Conservation (phyloP, 2,329 filamentous ascomycete species). For the Aspergillaceae sp. region DNA sequence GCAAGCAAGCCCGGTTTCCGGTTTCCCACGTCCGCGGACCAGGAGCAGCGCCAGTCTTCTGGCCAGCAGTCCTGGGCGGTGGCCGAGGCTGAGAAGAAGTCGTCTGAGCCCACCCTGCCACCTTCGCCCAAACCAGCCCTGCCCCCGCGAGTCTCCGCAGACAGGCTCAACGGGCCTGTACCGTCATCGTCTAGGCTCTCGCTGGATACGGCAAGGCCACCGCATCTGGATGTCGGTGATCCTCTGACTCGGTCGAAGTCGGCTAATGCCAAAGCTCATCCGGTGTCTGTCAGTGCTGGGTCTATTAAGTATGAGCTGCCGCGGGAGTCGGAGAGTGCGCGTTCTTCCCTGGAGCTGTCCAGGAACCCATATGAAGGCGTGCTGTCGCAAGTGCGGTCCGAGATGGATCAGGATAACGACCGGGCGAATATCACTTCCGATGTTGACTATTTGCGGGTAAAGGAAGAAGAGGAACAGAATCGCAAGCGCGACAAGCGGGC, state of each 20-base stretch:
- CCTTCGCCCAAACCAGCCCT: constrained; percentile 37
- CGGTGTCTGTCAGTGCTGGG: constrained; percentile 74
- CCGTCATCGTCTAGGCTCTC: constrained; percentile 58
- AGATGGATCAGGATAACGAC: constrained; percentile 26
- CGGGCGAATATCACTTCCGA: constrained; percentile 62
- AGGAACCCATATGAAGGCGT: constrained; percentile 29
- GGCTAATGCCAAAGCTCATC: constrained; percentile 59
- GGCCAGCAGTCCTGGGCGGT: constrained; percentile 15
- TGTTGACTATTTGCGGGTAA: constrained; percentile 70
- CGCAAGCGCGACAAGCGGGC: constrained; percentile 48
- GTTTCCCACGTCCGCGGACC: constrained; percentile 39
- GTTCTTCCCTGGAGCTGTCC: constrained; percentile 30
- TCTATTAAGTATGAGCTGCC: constrained; percentile 68
- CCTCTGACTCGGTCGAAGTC: constrained; percentile 51
- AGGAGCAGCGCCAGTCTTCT: constrained; percentile 43
- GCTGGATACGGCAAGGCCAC: constrained; percentile 61
- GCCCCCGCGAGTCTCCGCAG: constrained; percentile 43
- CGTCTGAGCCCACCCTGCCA: constrained; percentile 16
- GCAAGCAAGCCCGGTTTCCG: constrained; percentile 43
- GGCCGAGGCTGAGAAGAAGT: constrained; percentile 18
- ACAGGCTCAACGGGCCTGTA: constrained; percentile 46
- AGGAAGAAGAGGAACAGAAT: constrained; percentile 58
- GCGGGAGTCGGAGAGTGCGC: constrained; percentile 61
- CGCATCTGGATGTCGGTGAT: constrained; percentile 53
- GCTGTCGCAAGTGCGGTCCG: constrained; percentile 26